Conservation (phyloP, 1,139 yeast genomes). For the Geotrichum aggregatum region DNA sequence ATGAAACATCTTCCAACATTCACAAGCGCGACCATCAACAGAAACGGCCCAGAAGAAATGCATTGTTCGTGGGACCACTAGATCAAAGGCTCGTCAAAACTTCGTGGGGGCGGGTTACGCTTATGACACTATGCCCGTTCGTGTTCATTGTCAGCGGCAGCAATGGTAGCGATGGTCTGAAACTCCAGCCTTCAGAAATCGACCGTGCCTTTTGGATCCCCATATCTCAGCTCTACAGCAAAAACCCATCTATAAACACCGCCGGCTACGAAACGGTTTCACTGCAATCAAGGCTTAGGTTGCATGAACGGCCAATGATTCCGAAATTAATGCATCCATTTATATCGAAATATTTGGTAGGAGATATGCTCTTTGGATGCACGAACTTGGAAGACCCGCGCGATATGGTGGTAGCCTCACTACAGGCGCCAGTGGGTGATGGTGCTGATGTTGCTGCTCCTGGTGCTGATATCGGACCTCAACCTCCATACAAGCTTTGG, state of each 20-base stretch:
- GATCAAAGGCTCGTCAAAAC: conserved; percentile 39
- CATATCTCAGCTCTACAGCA: conserved; percentile 28
- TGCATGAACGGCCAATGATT: conserved; percentile 24
- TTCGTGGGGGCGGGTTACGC: conserved; percentile 36
- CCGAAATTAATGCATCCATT: conserved; percentile 24
- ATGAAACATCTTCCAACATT: too few relatives aligned
- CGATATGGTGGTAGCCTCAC: conserved; percentile 16
- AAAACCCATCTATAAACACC: conserved; percentile 19
- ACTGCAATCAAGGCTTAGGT: conserved; percentile 31
- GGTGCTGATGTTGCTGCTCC: conserved; percentile 1
- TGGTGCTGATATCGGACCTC: conserved; percentile 16
- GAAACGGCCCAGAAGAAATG: conserved; percentile 22
- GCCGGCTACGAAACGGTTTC: conserved; percentile 29
- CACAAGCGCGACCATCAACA: too few relatives aligned
- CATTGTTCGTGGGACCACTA: conserved; percentile 35
- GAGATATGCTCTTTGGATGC: conserved; percentile 37
- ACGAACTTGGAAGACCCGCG: conserved; percentile 31
- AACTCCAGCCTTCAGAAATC: conserved; percentile 37
- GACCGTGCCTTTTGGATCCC: conserved; percentile 43
- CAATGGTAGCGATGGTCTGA: conserved; percentile 14
- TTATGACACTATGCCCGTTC: conserved; percentile 40
- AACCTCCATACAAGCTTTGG: conserved; percentile 38
- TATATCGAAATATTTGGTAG: conserved; percentile 29
- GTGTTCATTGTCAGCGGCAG: conserved; percentile 32
- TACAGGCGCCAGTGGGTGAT: neutral